phyloP scores from a whole-genome alignment of 1,139 yeast genomes.

The Kluyveromyces sp. region DNA sequence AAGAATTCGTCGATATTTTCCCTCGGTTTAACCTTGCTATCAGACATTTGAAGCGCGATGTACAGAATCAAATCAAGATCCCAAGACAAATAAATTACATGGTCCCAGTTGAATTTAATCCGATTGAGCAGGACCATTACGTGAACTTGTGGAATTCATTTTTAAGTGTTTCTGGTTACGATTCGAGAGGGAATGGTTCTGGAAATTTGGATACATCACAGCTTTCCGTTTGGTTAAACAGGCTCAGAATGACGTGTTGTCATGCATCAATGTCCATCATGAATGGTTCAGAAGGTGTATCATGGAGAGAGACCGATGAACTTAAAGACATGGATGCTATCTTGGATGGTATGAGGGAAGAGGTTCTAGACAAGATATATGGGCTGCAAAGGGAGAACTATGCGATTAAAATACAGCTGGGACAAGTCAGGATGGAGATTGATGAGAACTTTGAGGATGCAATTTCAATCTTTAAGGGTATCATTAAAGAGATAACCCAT shows the following conservation, averaged over 20 bases:
- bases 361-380: slow-evolving; percentile 42
- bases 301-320: slow-evolving; percentile 6
- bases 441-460: slow-evolving; percentile 45
- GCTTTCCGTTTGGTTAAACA: slow-evolving; percentile 51
- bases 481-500: slow-evolving; percentile 32
- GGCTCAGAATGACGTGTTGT: slow-evolving; percentile 72
- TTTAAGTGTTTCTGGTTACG: slow-evolving; percentile 43
- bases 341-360: slow-evolving; percentile 51
- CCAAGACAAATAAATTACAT: slow-evolving; percentile 72
- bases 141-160: slow-evolving; percentile 55
- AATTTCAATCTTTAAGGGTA: slow-evolving; percentile 35
- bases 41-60: slow-evolving; percentile 81
- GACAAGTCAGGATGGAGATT: slow-evolving; percentile 52
- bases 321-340: slow-evolving; percentile 61
- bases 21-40: slow-evolving; percentile 38
- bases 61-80: slow-evolving; percentile 61
- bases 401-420: slow-evolving; percentile 41
- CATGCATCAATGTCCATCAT: slow-evolving; percentile 62
- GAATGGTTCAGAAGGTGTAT: slow-evolving; percentile 7
- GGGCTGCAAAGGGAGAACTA: slow-evolving; percentile 44
- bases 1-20: slow-evolving; percentile 22
- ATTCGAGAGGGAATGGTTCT: slow-evolving; percentile 50
- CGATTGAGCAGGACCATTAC: slow-evolving; percentile 79
- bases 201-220: slow-evolving; percentile 31
- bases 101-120: slow-evolving; percentile 64